These are phyloP conservation scores for Cyberlindnera maritima DNA, from an alignment of 805 yeast species.

Conservation along the genomic window DNA sequence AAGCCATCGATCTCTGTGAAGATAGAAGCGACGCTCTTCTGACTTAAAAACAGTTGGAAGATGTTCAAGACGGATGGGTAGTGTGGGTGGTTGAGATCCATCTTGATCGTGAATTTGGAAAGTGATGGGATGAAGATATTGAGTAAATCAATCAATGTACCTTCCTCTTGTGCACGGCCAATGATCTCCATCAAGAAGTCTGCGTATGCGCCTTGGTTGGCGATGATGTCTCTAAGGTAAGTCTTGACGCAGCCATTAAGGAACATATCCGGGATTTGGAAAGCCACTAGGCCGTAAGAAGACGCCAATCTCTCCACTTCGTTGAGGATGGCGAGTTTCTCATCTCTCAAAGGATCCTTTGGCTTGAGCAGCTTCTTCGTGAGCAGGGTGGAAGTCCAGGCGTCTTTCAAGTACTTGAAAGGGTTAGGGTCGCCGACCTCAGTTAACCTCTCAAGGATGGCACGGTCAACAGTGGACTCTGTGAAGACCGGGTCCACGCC, in stretches of 20 bases:
- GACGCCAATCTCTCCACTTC: conserved; percentile 48
- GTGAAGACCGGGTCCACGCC: conserved; percentile 20
- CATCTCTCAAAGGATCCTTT: conserved; percentile 37
- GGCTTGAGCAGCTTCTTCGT: conserved; percentile 41
- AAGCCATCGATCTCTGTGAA: conserved; percentile 59
- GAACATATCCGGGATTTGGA: conserved; percentile 60
- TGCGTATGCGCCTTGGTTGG: conserved; percentile 28
- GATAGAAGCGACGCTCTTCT: conserved; percentile 58
- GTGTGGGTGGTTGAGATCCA: conserved; percentile 48
- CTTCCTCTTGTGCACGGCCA: conserved; percentile 62
- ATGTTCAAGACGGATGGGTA: conserved; percentile 54
- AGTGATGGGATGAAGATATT: conserved; percentile 43
- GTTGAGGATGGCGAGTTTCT: conserved; percentile 40
- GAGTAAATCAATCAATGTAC: conserved; percentile 56
- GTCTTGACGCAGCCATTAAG: conserved; percentile 29
- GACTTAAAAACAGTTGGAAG: conserved; percentile 54
- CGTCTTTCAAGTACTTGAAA: conserved; percentile 43
- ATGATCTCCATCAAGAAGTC: conserved; percentile 59
- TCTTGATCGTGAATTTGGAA: conserved; percentile 32
- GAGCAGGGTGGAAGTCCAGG: conserved; percentile 42
- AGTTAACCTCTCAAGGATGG: conserved; percentile 53
- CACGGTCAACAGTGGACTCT: conserved; percentile 39
- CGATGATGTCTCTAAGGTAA: conserved; percentile 30
- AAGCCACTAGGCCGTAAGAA: conserved; percentile 65
- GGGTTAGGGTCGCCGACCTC: conserved; percentile 50